These are phyloP conservation scores for Corynespora cassiicola DNA, from an alignment of 2,329 filamentous ascomycete species.

Conservation along the genomic window DNA sequence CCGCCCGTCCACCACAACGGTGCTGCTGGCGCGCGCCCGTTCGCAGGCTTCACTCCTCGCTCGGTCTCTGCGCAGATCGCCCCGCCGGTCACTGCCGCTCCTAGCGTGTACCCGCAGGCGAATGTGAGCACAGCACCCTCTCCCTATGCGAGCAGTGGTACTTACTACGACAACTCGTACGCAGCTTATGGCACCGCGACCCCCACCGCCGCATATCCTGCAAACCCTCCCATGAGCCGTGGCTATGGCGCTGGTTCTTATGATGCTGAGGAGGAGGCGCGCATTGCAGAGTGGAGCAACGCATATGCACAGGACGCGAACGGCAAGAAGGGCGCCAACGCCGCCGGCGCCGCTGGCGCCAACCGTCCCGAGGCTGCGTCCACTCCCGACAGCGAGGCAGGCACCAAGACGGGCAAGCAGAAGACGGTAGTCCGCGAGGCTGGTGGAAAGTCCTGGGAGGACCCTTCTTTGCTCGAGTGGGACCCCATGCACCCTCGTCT, in stretches of 20 bases:
- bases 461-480: conserved; percentile 90
- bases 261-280: conserved; percentile 84
- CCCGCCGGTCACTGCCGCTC: conserved; percentile 44
- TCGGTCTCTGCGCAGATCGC: conserved; percentile 53
- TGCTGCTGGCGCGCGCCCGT: conserved; percentile 44
- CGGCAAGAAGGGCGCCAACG: conserved; percentile 53
- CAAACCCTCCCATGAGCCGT: conserved; percentile 28
- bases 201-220: conserved; percentile 23
- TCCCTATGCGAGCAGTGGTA: conserved; percentile 50
- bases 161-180: conserved; percentile 74
- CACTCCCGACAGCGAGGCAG: conserved; percentile 54
- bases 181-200: conserved; percentile 63
- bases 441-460: conserved; percentile 91
- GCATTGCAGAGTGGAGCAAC: conserved; percentile 94
- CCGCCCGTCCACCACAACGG: conserved; percentile 66
- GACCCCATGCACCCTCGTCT: conserved; percentile 92
- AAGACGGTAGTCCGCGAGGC: conserved; percentile 90
- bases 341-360: conserved; percentile 45
- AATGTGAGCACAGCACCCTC: conserved; percentile 49
- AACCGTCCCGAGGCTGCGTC: conserved; percentile 39
- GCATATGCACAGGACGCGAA: conserved; percentile 73
- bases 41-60: conserved; percentile 66
- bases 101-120: conserved; percentile 46
- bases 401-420: conserved; percentile 65
- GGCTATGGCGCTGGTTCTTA: conserved; percentile 48